Evolutionary conservation across 495 filamentous ascomycete species (phyloP), one percentile per base, ranked within the genome.

Genomic region (Mycothermus thermophilus): DNA sequence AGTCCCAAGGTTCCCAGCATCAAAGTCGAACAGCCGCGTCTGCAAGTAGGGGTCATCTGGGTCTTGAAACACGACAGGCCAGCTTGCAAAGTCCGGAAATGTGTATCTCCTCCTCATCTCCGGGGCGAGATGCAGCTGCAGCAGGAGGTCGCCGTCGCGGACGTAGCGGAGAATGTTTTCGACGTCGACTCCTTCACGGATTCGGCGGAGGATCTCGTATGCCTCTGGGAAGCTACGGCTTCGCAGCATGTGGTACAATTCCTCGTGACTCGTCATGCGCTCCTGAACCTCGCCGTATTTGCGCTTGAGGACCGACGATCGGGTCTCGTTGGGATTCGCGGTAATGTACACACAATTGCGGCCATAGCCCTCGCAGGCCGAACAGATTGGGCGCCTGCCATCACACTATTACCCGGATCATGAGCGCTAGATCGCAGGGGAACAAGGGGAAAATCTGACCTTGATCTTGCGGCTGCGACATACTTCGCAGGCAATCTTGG

Each of bases 401-500:
- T 55, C 48, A 31, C 57, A 60, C 57, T 60, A 23, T 27, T 21
- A 11, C 12, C 25, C 15, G 11, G 12, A 12, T 20, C 41, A 25
- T 25, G 22, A 25, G 22, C 6, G 22, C 22, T 6, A 25, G 11
- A 25, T 25, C 17, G 6, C 22, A 25, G 6, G 22, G 11, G 6
- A 25, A 25, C 6, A 25, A 25, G 22, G 22, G 22, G 6, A 25
- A 25, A 6, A 15, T 32, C 53, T 3, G 35, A 65, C 67, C 56
- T 69, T 72, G 19, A 62, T 64, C 36, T 72, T 72, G 17, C 67
- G 55, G 34, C 51, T 65, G 13, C 67, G 49, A 42, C 67, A 72
- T 3, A 63, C 57, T 18, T 67, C 56, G 34, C 67, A 72, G 2
- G 67, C 67, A 5, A 59, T 60, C 3, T 62, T 40, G 11, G 44